Evolutionary conservation across 2,329 filamentous ascomycete species (phyloP).

Genomic region (Didymella arachidicola): DNA sequence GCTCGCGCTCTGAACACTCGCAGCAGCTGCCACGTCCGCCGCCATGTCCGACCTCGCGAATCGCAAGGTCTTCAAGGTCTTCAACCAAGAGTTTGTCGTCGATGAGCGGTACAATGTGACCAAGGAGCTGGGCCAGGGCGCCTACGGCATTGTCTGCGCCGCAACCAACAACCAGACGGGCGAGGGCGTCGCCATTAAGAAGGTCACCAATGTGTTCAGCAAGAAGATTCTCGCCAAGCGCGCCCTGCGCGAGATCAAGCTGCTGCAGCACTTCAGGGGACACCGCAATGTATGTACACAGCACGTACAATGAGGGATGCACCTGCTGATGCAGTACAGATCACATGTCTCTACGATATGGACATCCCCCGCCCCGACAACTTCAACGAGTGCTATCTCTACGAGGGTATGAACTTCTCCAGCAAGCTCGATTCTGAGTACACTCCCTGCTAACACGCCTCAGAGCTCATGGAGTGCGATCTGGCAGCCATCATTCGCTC

Average conservation of each 20-base stretch:
- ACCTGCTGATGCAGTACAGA: conserved; percentile 65
- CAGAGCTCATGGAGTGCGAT: conserved; percentile 99
- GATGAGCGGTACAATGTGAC: conserved; percentile 98
- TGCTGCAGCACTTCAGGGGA: conserved; percentile 91
- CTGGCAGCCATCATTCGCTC: conserved; percentile 97
- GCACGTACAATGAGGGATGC: background rate
- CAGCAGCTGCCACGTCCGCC: conserved; percentile 8
- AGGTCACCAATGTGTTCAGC: conserved; percentile 99
- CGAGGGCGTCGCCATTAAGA: conserved; percentile 98
- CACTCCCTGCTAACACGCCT: conserved; percentile 31
- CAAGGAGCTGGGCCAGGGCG: conserved; percentile 97
- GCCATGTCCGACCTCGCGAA: conserved; percentile 68
- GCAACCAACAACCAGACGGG: conserved; percentile 89
- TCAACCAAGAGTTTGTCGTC: conserved; percentile 99
- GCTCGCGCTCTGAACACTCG: background rate
- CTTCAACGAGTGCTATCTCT: conserved; percentile 99
- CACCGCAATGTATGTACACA: conserved; percentile 55
- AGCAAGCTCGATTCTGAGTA: background rate
- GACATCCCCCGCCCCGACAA: conserved; percentile 96
- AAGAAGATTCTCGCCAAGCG: conserved; percentile 99
- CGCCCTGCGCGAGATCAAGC: conserved; percentile 96
- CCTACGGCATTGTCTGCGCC: conserved; percentile 98
- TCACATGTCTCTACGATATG: conserved; percentile 99
- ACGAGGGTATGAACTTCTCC: conserved; percentile 73
- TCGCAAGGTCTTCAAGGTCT: conserved; percentile 75